phyloP scores from a whole-genome alignment of 2,329 filamentous ascomycete species.

The Tolypocladium ophioglossoides region DNA sequence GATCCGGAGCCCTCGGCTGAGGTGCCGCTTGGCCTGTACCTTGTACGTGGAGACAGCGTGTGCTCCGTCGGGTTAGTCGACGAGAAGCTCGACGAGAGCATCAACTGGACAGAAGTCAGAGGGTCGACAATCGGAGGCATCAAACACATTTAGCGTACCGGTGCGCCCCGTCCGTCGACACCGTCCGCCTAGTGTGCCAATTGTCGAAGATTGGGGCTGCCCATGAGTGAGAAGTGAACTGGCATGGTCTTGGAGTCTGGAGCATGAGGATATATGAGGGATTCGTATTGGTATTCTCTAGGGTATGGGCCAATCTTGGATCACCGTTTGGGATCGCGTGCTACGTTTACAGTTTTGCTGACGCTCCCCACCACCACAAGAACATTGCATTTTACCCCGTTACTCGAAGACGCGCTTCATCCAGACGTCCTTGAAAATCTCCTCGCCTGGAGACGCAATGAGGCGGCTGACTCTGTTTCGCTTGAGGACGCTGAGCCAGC shows the following conservation, averaged over 20 bases:
- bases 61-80: constrained; percentile 84
- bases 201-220: background rate
- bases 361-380: background rate
- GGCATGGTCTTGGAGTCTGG: constrained; percentile 8
- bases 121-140: constrained; percentile 75
- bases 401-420: constrained; percentile 54
- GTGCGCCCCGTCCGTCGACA: background rate
- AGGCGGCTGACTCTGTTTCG: constrained; percentile 77
- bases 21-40: constrained; percentile 76
- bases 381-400: background rate
- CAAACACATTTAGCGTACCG: constrained; percentile 54
- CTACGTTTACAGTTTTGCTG: constrained; percentile 6
- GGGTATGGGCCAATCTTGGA: constrained; percentile 7
- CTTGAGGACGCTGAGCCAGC: constrained; percentile 62
- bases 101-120: constrained; percentile 87
- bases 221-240: background rate
- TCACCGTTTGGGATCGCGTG: background rate
- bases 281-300: constrained; percentile 8
- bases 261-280: background rate
- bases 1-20: constrained; percentile 73
- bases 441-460: constrained; percentile 56
- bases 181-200: background rate
- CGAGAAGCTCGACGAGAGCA: constrained; percentile 77
- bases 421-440: constrained; percentile 54
- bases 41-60: constrained; percentile 91